Evolutionary conservation across 306 rosid species (phyloP).

Genomic region (Prunus padus): DNA sequence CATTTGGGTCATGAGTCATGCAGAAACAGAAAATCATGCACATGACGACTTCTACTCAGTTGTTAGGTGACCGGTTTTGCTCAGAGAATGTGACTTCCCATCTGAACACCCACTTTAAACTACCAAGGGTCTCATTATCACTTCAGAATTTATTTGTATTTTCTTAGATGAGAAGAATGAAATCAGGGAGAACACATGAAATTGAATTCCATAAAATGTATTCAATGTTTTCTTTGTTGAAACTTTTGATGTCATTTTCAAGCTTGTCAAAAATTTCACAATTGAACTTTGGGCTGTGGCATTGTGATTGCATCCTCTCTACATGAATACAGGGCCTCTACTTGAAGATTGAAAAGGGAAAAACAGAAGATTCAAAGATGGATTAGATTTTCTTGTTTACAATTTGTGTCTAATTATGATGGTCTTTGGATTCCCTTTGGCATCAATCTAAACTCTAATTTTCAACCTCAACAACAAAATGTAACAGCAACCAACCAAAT

Average conservation of each 20-base stretch:
- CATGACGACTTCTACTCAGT: not conserved
- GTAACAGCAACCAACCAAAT: not conserved
- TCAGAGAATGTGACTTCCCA: slow-evolving; percentile 8
- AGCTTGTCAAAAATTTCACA: too few relatives aligned
- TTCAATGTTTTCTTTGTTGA: too few relatives aligned
- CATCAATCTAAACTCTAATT: not conserved
- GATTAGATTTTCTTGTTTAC: not conserved
- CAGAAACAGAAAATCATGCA: slow-evolving; percentile 9
- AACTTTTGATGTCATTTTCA: too few relatives aligned
- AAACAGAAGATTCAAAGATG: not conserved
- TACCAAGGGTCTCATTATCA: not conserved
- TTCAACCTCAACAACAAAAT: too few relatives aligned
- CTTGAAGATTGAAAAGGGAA: too few relatives aligned
- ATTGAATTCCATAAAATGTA: too few relatives aligned
- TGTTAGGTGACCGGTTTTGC: slow-evolving; percentile 29
- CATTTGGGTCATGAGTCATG: slow-evolving; percentile 5
- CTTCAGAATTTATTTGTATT: not conserved
- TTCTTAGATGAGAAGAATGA: too few relatives aligned
- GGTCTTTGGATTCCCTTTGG: not conserved
- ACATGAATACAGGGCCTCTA: too few relatives aligned
- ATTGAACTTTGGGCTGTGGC: too few relatives aligned
- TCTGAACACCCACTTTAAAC: not conserved
- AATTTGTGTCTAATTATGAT: slow-evolving; percentile 11
- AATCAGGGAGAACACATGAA: too few relatives aligned
- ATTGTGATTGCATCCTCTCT: too few relatives aligned